Evolutionary conservation across 257 asterid genomes (phyloP), one percentile per base, ranked within the genome.

Genomic region (Solanum ossicruentum): DNA sequence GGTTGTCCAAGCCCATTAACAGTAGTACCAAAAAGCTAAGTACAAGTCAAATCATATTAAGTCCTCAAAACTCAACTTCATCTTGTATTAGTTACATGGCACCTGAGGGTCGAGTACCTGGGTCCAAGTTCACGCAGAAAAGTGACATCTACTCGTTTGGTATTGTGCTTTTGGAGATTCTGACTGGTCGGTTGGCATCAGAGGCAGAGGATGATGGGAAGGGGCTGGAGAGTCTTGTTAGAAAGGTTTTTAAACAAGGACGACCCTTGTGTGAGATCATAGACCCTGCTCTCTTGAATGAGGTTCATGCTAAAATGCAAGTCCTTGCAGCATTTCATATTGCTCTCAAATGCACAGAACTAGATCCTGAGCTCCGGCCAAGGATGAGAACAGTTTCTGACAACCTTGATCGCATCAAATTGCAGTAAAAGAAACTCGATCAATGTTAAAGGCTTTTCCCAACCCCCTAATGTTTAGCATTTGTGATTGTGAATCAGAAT

Each of bases 281-380:
- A 65, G 99, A 95, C 81, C 94, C 95, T 12, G 84, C 87, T 41
- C 94, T 97, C 8, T 18, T 92, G 91, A 92, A 88, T 4, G 99
- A 97, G 96, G 97, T 93, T 32, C 93, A 90, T 43, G 98, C 97
- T 1, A 97, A 97, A 90, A 94, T 91, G 83, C 98, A 97, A 88
- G 99, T 97, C 1, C 91, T 97, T 16, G 98, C 98, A 0, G 85
- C 93, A 39, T 95, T 97, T 88, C 98, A 97, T 47, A 86, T 93
- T 11, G 97, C 98, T 1, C 85, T 97, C 12, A 94, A 88, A 52
- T 97, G 99, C 84, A 92, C 97, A 49, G 98, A 95, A 45, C 70
- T 85, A 20, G 99, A 97, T 66, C 98, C 96, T 5, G 98, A 97
- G 88, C 61, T 93, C 81, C 92, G 98, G 79, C 98, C 98, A 21